A percentile compares a stretch with the other conserved stretches of the same genome.
Evolutionary conservation across 1,139 yeast species (phyloP).

Genomic region (Saccharomyces hybrid): DNA sequence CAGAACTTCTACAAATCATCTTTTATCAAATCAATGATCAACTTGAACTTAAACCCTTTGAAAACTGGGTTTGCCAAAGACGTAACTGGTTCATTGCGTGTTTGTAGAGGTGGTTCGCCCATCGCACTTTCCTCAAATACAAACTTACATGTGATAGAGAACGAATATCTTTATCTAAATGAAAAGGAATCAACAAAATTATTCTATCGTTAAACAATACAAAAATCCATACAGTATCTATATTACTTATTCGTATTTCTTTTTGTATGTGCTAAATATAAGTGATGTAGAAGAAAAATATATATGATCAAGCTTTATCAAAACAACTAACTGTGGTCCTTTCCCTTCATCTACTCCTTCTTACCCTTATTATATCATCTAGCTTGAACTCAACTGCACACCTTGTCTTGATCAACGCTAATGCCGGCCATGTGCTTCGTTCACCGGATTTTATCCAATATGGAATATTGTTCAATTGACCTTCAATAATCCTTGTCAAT

Average conservation of each 20-base stretch:
- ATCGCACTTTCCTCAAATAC: constrained; percentile 22
- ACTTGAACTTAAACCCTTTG: constrained; percentile 52
- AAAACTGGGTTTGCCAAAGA: constrained; percentile 79
- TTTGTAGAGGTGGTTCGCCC: constrained; percentile 46
- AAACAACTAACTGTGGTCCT: background rate
- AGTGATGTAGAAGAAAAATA: background rate
- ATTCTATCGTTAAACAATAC: constrained; percentile 33
- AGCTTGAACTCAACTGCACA: constrained; percentile 85
- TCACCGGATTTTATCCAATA: constrained; percentile 92
- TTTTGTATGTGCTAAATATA: constrained; percentile 1
- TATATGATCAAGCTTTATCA: background rate
- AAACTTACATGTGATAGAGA: constrained; percentile 40
- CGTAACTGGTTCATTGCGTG: constrained; percentile 62
- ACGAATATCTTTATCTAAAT: constrained; percentile 56
- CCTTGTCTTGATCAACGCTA: constrained; percentile 78
- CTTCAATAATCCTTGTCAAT: constrained; percentile 49
- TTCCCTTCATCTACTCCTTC: constrained; percentile 34
- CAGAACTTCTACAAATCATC: constrained; percentile 20
- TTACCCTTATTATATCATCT: constrained; percentile 44
- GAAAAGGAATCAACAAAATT: constrained; percentile 44
- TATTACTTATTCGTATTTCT: background rate
- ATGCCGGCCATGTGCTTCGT: constrained; percentile 85
- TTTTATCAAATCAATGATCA: constrained; percentile 22
- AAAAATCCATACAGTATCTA: background rate
- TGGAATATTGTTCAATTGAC: constrained; percentile 62